Conservation (phyloP, 2,329 filamentous ascomycete species). For the Akanthomyces dipterigenus region DNA sequence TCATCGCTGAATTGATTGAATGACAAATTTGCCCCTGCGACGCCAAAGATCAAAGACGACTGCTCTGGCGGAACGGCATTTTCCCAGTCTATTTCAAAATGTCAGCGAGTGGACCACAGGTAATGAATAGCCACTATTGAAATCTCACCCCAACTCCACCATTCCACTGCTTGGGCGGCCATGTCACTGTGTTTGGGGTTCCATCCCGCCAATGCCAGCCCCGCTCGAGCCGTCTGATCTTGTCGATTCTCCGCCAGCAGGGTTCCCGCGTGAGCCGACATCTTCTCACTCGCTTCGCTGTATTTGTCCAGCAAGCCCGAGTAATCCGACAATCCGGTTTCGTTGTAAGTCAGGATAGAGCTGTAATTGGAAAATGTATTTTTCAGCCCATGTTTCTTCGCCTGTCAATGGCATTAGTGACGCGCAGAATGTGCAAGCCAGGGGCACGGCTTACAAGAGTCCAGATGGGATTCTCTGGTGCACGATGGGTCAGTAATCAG, state of each 20-base stretch:
- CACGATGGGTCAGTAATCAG: neutral
- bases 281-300: constrained; percentile 36
- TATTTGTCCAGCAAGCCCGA: constrained; percentile 42
- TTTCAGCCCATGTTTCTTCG: constrained; percentile 50
- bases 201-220: constrained; percentile 55
- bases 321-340: constrained; percentile 48
- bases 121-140: neutral
- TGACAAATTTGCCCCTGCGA: constrained; percentile 51
- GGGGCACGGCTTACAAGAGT: constrained; percentile 27
- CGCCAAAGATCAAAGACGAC: constrained; percentile 47
- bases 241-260: constrained; percentile 54
- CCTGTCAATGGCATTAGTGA: constrained; percentile 16
- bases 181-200: constrained; percentile 47
- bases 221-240: constrained; percentile 54
- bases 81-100: constrained; percentile 16
- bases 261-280: constrained; percentile 47
- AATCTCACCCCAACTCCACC: constrained; percentile 37
- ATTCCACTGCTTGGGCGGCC: constrained; percentile 54
- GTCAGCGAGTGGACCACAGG: neutral
- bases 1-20: constrained; percentile 56
- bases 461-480: constrained; percentile 56
- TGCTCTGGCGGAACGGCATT: constrained; percentile 41
- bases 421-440: neutral
- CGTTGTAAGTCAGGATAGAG: constrained; percentile 53
- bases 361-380: constrained; percentile 53